Evolutionary conservation across 495 filamentous ascomycete species (phyloP).

Genomic region (Podospora appendiculata): DNA sequence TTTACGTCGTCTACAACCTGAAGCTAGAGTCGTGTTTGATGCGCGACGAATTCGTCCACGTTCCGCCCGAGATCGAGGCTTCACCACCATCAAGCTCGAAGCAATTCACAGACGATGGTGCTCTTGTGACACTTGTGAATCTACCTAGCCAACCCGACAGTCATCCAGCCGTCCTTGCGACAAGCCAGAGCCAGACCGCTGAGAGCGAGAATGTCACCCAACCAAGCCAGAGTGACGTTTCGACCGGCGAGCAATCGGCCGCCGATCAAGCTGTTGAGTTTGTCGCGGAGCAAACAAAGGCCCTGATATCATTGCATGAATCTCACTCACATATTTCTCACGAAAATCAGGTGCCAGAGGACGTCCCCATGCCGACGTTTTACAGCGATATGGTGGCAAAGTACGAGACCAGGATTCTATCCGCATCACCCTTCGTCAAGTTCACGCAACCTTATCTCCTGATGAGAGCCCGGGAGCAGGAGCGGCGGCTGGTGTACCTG

Average conservation of each 20-base stretch:
- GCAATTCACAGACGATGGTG: constrained; percentile 18
- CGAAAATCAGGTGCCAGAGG: constrained; percentile 65
- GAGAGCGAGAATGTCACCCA: constrained; percentile 12
- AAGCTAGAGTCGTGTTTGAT: constrained; percentile 94
- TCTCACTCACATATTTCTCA: constrained; percentile 31
- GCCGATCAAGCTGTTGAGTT: background rate
- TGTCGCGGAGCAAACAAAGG: constrained; percentile 14
- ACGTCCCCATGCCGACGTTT: constrained; percentile 82
- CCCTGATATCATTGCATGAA: constrained; percentile 36
- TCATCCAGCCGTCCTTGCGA: constrained; percentile 12
- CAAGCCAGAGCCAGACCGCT: constrained; percentile 15
- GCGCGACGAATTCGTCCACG: constrained; percentile 87
- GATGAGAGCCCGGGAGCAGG: constrained; percentile 85
- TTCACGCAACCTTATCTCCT: constrained; percentile 91
- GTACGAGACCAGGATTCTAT: constrained; percentile 86
- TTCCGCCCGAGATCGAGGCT: constrained; percentile 55
- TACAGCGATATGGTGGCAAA: constrained; percentile 93
- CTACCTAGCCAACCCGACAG: background rate
- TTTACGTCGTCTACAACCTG: constrained; percentile 96
- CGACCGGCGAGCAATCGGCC: constrained; percentile 2
- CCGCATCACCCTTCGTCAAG: constrained; percentile 91
- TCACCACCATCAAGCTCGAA: constrained; percentile 12
- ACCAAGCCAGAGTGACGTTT: background rate
- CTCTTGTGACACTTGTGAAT: background rate
- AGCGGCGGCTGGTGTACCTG: constrained; percentile 70